Evolutionary conservation across 148 eudicot species (phyloP).

Genomic region (Fagopyrum tataricum): DNA sequence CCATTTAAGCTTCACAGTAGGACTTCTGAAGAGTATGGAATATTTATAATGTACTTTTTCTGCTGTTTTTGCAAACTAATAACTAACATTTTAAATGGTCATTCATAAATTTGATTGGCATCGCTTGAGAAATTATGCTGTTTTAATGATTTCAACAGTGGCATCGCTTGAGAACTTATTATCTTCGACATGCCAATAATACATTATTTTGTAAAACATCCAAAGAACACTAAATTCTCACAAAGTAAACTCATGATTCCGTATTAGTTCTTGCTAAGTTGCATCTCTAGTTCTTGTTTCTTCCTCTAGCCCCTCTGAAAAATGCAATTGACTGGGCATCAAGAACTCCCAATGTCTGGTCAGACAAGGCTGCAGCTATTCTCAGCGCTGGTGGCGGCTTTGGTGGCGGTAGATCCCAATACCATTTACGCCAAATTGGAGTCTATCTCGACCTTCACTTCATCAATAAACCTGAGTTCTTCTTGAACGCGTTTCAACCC

Average conservation of each 20-base stretch:
- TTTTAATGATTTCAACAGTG: too few relatives aligned
- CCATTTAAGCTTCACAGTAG: too few relatives aligned
- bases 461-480: slow-evolving; percentile 87
- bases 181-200: neutral
- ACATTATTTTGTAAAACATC: too few relatives aligned
- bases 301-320: slow-evolving; percentile 45
- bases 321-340: slow-evolving; percentile 94
- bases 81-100: neutral
- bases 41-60: too few relatives aligned
- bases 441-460: slow-evolving; percentile 76
- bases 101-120: neutral
- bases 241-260: neutral
- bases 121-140: neutral
- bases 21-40: too few relatives aligned
- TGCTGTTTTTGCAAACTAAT: too few relatives aligned
- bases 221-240: neutral
- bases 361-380: slow-evolving; percentile 68
- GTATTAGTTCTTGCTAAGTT: neutral
- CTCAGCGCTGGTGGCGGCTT: slow-evolving; percentile 49
- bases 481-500: slow-evolving; percentile 35
- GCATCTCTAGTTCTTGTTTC: neutral
- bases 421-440: slow-evolving; percentile 79
- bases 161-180: neutral
- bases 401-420: slow-evolving; percentile 59
- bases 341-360: slow-evolving; percentile 73